Base-by-base conservation (phyloP, 2,329 filamentous ascomycete species). In the Fusarium sp. region DNA sequence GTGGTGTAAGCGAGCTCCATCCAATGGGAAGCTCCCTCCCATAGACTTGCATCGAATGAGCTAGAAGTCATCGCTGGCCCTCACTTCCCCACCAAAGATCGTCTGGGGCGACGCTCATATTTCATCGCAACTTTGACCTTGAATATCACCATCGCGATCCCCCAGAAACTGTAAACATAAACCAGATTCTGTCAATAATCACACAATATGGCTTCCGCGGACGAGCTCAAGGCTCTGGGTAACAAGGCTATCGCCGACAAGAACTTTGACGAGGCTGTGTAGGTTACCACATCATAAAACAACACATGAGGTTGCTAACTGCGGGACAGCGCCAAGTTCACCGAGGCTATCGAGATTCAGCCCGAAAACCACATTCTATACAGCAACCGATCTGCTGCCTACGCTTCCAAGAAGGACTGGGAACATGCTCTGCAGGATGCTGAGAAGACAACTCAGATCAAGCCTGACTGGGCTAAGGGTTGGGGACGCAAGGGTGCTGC, bases 181-280 rank as follows among this genome's bases (percentile, higher is more conserved):
- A 16, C 43, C 54, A 59, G 53, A 67, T 66, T 61, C 54, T 68
- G 67, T 40, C 44, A 51, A 49, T 41, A 48, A 44, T 48, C 47
- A 24, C 22, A 53, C 61, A 70, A 41, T 57, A 90, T 89, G 87
- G 82, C 87, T 76, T 87, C 86, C 67, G 88, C 88, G 75, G 89
- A 91, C 81, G 88, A 95, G 88, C 90, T 99, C 78, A 99, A 99
- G 87, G 94, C 94, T 78, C 92, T 96, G 80, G 96, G 95, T 86
- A 99, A 99, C 87, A 97, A 97, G 87, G 94, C 97, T 83, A 99
- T 99, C 82, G 92, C 94, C 73, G 94, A 93, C 69, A 98, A 98
- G 88, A 94, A 98, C 83, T 99, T 97, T 81, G 88, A 94, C 78
- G 94, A 95, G 81, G 96, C 96, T 78, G 90, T 97, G 95, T 98